These are phyloP conservation scores for Sporothrix globosa DNA, from an alignment of 2,329 filamentous ascomycete species.

Conservation along the genomic window DNA sequence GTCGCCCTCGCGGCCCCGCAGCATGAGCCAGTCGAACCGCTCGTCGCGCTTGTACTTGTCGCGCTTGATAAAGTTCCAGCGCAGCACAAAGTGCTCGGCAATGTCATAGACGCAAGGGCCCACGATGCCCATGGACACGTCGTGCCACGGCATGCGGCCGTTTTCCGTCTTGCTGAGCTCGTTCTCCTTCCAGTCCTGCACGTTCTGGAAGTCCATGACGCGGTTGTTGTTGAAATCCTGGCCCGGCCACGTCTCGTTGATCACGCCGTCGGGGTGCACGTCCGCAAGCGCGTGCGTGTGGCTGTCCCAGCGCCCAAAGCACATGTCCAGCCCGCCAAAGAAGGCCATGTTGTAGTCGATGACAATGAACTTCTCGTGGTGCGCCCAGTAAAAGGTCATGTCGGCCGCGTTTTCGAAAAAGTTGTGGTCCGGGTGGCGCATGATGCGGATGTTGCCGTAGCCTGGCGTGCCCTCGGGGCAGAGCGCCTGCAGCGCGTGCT, in stretches of 20 bases:
- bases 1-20: conserved; percentile 74
- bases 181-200: conserved; percentile 90
- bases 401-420: conserved; percentile 90
- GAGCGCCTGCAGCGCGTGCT: conserved; percentile 76
- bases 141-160: conserved; percentile 97
- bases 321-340: conserved; percentile 91
- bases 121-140: conserved; percentile 88
- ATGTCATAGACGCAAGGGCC: conserved; percentile 92
- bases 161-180: conserved; percentile 89
- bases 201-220: conserved; percentile 91
- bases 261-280: conserved; percentile 80
- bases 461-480: conserved; percentile 82
- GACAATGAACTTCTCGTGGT: conserved; percentile 97
- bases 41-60: conserved; percentile 95
- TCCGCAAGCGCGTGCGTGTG: conserved; percentile 85
- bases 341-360: conserved; percentile 91
- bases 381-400: conserved; percentile 97
- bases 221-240: conserved; percentile 99
- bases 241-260: conserved; percentile 86
- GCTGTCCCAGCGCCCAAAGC: conserved; percentile 92
- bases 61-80: conserved; percentile 96
- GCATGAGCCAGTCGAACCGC: conserved; percentile 79
- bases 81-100: conserved; percentile 88
- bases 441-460: conserved; percentile 82
- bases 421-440: conserved; percentile 95